Conservation (phyloP, 495 filamentous ascomycete species). For the Penicillium roqueforti region DNA sequence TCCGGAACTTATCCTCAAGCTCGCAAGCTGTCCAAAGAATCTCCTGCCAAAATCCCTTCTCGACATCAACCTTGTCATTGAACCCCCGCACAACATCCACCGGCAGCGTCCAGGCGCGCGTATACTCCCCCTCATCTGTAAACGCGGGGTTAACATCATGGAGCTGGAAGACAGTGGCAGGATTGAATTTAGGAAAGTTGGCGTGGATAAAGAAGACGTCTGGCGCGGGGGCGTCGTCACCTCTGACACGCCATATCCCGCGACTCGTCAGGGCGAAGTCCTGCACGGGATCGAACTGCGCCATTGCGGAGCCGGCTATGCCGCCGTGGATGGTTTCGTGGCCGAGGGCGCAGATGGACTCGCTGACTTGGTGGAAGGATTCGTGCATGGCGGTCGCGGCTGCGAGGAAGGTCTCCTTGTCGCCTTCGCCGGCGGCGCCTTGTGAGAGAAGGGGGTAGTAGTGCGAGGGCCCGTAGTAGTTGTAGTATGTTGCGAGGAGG, state of each 20-base stretch:
- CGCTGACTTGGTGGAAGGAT: constrained; percentile 41
- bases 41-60: constrained; percentile 48
- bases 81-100: constrained; percentile 35
- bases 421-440: constrained; percentile 48
- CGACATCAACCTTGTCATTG: constrained; percentile 39
- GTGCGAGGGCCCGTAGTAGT: constrained; percentile 45
- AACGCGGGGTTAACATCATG: constrained; percentile 35
- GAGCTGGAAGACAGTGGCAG: constrained; percentile 37
- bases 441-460: constrained; percentile 50
- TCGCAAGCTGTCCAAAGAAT: constrained; percentile 46
- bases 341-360: constrained; percentile 27
- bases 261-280: constrained; percentile 24
- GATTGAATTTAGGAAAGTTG: constrained; percentile 46
- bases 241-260: constrained; percentile 18
- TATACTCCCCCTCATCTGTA: constrained; percentile 34
- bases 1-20: constrained; percentile 38
- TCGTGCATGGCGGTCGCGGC: constrained; percentile 40
- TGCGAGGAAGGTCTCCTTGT: constrained; percentile 53
- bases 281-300: constrained; percentile 36
- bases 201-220: constrained; percentile 44
- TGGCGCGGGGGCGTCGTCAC: constrained; percentile 14
- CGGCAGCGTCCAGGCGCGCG: constrained; percentile 42
- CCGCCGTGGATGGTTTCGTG: constrained; percentile 30
- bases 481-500: constrained; percentile 53
- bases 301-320: constrained; percentile 35